phyloP scores from a whole-genome alignment of 768 basidiomycete species.

The Postia placenta region DNA sequence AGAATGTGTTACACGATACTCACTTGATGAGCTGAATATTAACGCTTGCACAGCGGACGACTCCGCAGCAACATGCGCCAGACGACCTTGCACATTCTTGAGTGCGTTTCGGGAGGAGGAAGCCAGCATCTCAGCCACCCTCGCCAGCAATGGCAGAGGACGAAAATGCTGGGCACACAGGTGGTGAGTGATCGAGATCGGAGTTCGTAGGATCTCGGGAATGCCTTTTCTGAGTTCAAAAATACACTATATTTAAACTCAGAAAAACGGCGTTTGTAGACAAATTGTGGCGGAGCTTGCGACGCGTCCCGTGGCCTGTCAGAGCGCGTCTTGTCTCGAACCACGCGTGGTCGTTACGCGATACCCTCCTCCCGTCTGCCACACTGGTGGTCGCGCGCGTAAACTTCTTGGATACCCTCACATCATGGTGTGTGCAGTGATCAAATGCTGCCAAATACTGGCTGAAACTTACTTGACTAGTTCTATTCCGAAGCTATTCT shows the following conservation, averaged over 20 bases:
- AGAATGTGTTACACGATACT: background rate
- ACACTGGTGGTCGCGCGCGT: constrained; percentile 8
- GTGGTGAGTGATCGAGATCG: too few relatives aligned
- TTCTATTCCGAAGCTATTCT: constrained; percentile 94
- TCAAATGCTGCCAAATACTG: background rate
- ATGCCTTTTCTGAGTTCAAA: background rate
- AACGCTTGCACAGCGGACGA: background rate
- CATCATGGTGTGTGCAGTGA: constrained; percentile 13
- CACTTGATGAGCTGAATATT: background rate
- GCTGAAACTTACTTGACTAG: constrained; percentile 28
- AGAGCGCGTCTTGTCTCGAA: constrained; percentile 6
- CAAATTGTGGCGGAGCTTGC: background rate
- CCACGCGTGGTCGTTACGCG: constrained; percentile 8
- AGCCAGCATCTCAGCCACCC: constrained; percentile 16
- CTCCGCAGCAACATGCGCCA: background rate
- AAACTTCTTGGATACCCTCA: constrained; percentile 19
- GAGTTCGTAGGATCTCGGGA: too few relatives aligned
- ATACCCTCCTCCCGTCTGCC: constrained; percentile 6
- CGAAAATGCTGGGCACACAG: background rate
- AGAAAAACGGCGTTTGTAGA: background rate
- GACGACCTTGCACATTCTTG: constrained; percentile 7
- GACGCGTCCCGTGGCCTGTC: background rate
- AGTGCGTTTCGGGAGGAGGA: constrained; percentile 20
- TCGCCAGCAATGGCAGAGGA: background rate
- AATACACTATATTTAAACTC: background rate